phyloP scores from a whole-genome alignment of 768 basidiomycete species.

The Lepiota brunneoincarnata region DNA sequence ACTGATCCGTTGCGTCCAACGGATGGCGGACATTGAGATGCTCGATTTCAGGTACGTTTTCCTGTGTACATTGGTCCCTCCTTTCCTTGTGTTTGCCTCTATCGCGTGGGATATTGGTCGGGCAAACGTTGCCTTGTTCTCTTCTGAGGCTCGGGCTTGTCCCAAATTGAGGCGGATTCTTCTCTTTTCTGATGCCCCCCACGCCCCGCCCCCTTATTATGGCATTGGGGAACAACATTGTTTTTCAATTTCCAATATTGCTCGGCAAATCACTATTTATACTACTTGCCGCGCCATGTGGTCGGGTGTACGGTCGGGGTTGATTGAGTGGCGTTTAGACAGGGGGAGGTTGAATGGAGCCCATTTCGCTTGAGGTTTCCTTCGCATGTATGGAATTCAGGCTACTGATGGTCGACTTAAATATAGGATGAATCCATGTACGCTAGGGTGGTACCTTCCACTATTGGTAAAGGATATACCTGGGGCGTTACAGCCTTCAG shows the following conservation, averaged over 20 bases:
- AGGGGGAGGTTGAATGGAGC: background rate
- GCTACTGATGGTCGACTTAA: constrained; percentile 13
- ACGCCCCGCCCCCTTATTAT: background rate
- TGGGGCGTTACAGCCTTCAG: constrained; percentile 65
- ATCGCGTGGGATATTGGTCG: background rate
- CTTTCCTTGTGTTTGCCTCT: constrained; percentile 9
- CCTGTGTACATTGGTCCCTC: constrained; percentile 10
- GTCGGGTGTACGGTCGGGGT: background rate
- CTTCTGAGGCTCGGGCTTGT: constrained; percentile 10
- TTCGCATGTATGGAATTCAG: background rate
- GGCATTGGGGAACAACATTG: background rate
- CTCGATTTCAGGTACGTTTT: constrained; percentile 78
- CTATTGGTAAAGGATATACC: constrained; percentile 69
- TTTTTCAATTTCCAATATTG: background rate
- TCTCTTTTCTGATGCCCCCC: background rate
- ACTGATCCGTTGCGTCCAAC: constrained; percentile 67
- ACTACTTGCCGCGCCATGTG: constrained; percentile 11
- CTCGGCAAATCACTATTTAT: constrained; percentile 11
- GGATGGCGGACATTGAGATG: constrained; percentile 82
- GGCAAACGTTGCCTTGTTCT: constrained; percentile 9
- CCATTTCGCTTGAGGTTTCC: background rate
- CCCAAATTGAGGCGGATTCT: background rate
- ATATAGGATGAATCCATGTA: constrained; percentile 89
- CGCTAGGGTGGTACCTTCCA: constrained; percentile 94
- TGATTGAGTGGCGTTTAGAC: constrained; percentile 13